phyloP scores from a whole-genome alignment of 129 eudicot species.

The Escallonia rubra region DNA sequence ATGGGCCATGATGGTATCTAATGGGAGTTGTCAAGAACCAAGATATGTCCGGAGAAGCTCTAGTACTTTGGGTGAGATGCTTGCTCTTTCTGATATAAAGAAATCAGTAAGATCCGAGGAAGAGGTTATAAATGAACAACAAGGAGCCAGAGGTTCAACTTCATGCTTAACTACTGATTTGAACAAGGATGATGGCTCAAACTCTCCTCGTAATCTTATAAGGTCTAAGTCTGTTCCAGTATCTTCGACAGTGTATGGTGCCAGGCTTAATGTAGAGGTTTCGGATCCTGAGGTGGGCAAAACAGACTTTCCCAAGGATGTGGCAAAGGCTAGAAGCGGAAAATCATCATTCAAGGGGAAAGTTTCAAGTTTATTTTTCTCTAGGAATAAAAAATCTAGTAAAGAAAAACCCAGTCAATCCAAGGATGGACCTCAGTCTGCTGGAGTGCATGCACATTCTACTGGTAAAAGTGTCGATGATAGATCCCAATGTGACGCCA shows the following conservation, averaged over 20 bases:
- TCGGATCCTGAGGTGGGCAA: constrained; percentile 25
- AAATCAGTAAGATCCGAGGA: constrained; percentile 31
- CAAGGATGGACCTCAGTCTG: constrained; percentile 29
- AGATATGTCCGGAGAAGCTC: constrained; percentile 66
- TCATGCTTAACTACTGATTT: constrained; percentile 24
- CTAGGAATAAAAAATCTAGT: constrained; percentile 54
- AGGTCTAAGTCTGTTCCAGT: constrained; percentile 87
- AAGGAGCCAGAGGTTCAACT: constrained; percentile 32
- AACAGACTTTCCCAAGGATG: constrained; percentile 39
- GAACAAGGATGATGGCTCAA: constrained; percentile 24
- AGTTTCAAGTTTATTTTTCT: constrained; percentile 78
- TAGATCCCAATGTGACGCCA: constrained; percentile 21
- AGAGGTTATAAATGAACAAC: constrained; percentile 17
- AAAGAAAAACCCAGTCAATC: constrained; percentile 48
- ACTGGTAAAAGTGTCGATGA: constrained; percentile 20
- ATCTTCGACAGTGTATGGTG: constrained; percentile 41
- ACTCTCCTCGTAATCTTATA: constrained; percentile 44
- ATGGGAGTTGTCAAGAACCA: constrained; percentile 54
- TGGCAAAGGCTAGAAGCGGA: constrained; percentile 31
- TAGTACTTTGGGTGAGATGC: constrained; percentile 97
- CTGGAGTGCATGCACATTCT: constrained; percentile 14
- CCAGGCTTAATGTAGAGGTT: constrained; percentile 25
- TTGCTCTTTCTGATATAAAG: constrained; percentile 80
- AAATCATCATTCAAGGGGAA: constrained; percentile 66
- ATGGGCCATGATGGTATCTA: constrained; percentile 86